Conservation (phyloP, 2,329 filamentous ascomycete species). For the Akanthomyces muscarius region DNA sequence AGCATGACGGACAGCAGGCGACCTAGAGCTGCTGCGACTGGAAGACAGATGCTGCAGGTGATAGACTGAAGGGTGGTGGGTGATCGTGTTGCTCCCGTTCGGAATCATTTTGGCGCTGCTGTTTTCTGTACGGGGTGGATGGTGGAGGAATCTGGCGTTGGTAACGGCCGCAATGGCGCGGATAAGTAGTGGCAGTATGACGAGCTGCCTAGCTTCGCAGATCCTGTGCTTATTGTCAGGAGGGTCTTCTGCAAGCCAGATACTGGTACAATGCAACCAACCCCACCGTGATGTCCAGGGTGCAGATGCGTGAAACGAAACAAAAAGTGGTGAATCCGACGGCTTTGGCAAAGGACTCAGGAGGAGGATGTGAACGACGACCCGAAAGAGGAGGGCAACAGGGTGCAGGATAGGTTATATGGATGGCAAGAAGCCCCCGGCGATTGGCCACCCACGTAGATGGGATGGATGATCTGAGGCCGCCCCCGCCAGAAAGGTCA, state of each 20-base stretch:
- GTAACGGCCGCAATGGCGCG: not conserved
- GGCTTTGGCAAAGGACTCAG: not conserved
- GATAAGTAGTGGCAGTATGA: not conserved
- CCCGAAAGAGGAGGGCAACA: not conserved
- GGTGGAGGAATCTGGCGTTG: not conserved
- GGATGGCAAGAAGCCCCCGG: not conserved
- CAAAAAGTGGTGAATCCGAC: not conserved
- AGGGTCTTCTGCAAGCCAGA: conserved; percentile 11
- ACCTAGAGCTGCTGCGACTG: conserved; percentile 27
- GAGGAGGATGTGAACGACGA: not conserved
- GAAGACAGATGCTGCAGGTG: conserved; percentile 33
- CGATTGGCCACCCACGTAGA: not conserved
- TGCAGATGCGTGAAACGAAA: not conserved
- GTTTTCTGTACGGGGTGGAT: not conserved
- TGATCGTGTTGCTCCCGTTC: conserved; percentile 38
- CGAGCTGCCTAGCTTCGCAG: not conserved
- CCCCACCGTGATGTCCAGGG: not conserved
- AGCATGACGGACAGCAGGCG: conserved; percentile 30
- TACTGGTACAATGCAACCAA: not conserved
- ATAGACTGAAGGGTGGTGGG: conserved; percentile 44
- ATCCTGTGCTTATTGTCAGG: not conserved
- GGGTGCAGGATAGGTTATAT: not conserved
- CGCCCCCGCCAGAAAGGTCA: not conserved
- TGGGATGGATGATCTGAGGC: not conserved
- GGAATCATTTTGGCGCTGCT: conserved; percentile 34